A percentile compares a stretch with the other conserved stretches of the same genome.
These are phyloP conservation scores for Hemileccinum impolitum DNA, from an alignment of 768 basidiomycete genomes.

Conservation along the genomic window DNA sequence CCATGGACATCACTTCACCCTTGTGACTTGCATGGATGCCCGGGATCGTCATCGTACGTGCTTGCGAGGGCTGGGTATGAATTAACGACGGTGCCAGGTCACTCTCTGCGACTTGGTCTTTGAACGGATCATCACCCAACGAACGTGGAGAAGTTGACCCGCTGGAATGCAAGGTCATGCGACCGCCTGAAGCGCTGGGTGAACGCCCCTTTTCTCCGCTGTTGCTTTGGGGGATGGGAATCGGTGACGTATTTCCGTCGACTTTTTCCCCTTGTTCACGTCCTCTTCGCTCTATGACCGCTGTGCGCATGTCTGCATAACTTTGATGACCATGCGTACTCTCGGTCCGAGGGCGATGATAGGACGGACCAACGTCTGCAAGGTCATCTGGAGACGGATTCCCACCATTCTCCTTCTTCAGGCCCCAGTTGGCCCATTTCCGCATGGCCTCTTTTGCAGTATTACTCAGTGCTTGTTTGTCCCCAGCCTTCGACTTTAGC, in stretches of 20 bases:
- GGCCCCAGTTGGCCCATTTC: conserved; percentile 85
- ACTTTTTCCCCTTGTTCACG: conserved; percentile 32
- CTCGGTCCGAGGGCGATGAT: conserved; percentile 34
- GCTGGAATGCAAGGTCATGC: conserved; percentile 23
- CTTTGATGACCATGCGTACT: conserved; percentile 48
- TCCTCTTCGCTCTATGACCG: conserved; percentile 65
- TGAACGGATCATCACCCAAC: conserved; percentile 29
- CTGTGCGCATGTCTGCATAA: conserved; percentile 73
- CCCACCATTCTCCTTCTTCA: conserved; percentile 51
- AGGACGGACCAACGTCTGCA: conserved; percentile 40
- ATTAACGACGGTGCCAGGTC: conserved; percentile 47
- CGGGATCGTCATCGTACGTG: conserved; percentile 81
- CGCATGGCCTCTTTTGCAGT: conserved; percentile 86
- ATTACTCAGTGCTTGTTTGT: conserved; percentile 83
- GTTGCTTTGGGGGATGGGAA: conserved; percentile 30
- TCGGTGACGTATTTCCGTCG: conserved; percentile 28
- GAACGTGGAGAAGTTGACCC: conserved; percentile 32
- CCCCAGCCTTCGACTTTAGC: conserved; percentile 69
- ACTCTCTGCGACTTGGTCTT: conserved; percentile 29
- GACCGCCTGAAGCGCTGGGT: conserved; percentile 24
- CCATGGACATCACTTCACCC: conserved; percentile 85
- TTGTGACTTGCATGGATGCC: conserved; percentile 82
- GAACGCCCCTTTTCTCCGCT: conserved; percentile 25
- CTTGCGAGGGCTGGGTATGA: conserved; percentile 69
- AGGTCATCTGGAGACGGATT: conserved; percentile 36